Conservation (phyloP, 169 alveolate species). For the Eimeria brunetti region DNA sequence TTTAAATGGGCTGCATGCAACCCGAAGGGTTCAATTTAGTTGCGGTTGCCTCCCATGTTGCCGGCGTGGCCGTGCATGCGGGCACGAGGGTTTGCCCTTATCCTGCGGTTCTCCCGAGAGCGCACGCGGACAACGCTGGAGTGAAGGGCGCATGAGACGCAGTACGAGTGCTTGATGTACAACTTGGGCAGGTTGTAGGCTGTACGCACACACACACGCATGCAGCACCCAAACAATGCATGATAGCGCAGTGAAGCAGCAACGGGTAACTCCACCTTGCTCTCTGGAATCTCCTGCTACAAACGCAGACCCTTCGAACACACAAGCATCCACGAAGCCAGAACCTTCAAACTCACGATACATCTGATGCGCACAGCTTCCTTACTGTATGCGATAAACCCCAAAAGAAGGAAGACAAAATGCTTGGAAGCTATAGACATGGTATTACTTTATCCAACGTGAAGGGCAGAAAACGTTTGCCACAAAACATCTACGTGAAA, state of each 20-base stretch:
- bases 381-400: not conserved
- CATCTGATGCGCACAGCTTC: not conserved
- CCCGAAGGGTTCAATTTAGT: not conserved
- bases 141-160: conserved; percentile 99
- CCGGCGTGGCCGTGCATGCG: conserved; percentile 75
- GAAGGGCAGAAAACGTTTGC: not conserved
- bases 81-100: conserved; percentile 80
- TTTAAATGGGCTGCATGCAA: not conserved
- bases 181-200: conserved; percentile 97
- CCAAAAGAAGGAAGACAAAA: not conserved
- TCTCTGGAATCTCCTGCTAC: not conserved
- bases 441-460: not conserved
- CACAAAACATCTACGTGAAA: not conserved
- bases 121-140: conserved; percentile 98
- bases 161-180: conserved; percentile 99
- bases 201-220: conserved; percentile 42
- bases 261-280: not conserved
- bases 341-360: not conserved
- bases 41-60: conserved; percentile 72
- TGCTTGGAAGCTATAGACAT: not conserved
- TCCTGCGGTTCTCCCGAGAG: conserved; percentile 81
- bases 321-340: not conserved
- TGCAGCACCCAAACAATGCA: not conserved
- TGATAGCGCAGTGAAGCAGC: not conserved
- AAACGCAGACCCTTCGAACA: too few species aligned